Evolutionary conservation across 1,284 basidiomycete species (phyloP).

Genomic region (Jaminaea rosea): DNA sequence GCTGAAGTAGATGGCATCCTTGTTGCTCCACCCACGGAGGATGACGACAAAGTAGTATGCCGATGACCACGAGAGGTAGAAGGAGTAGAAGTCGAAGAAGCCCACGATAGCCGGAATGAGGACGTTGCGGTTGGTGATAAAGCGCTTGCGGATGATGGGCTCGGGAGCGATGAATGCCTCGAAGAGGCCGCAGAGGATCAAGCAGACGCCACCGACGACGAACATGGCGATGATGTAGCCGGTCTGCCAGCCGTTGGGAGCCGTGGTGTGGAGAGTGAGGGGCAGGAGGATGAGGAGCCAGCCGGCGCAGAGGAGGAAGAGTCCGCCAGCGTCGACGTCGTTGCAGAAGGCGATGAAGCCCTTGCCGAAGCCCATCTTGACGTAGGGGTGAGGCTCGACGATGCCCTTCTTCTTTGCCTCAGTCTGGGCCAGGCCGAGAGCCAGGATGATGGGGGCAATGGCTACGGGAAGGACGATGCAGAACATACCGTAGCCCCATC

Average conservation of each 20-base stretch:
- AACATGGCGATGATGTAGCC: slow-evolving; percentile 42
- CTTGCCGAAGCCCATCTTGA: slow-evolving; percentile 7
- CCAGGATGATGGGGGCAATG: slow-evolving; percentile 26
- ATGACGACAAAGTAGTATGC: slow-evolving; percentile 27
- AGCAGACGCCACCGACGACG: slow-evolving; percentile 27
- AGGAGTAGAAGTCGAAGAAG: slow-evolving; percentile 44
- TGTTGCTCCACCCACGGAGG: slow-evolving; percentile 15
- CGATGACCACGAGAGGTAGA: slow-evolving; percentile 33
- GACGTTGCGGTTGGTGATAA: slow-evolving; percentile 41
- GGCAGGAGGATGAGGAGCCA: slow-evolving; percentile 39
- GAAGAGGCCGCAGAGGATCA: slow-evolving; percentile 27
- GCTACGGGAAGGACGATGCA: slow-evolving; percentile 41
- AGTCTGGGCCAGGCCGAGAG: slow-evolving; percentile 31
- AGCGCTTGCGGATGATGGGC: slow-evolving; percentile 35
- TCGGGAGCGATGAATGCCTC: slow-evolving; percentile 27
- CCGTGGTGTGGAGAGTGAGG: slow-evolving; percentile 24
- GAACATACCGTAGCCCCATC: slow-evolving; percentile 45
- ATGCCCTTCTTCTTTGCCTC: slow-evolving; percentile 26
- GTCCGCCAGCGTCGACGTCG: slow-evolving; percentile 38
- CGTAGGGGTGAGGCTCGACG: slow-evolving; percentile 33
- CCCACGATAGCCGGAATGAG: slow-evolving; percentile 32
- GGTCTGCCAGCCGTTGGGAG: slow-evolving; percentile 25
- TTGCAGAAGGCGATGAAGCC: slow-evolving; percentile 14
- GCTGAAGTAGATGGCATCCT: slow-evolving; percentile 33
- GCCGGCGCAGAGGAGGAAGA: slow-evolving; percentile 38